Conservation (phyloP, 1,139 yeast genomes). For the Geotrichum klebahnii region DNA sequence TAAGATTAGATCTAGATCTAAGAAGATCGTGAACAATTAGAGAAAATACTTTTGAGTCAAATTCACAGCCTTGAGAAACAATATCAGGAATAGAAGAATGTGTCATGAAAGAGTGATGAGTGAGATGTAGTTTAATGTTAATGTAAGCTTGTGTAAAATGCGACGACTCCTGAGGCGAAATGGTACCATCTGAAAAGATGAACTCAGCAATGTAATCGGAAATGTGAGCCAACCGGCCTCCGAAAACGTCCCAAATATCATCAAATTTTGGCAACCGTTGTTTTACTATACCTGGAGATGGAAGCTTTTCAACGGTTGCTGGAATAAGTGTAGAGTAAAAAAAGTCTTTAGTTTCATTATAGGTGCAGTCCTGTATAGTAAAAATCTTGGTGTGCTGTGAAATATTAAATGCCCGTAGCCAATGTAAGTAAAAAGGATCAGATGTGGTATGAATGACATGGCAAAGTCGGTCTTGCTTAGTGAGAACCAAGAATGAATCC, state of each 20-base stretch:
- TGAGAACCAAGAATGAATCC: slow-evolving; percentile 25
- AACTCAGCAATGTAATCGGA: slow-evolving; percentile 25
- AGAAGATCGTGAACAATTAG: slow-evolving; percentile 13
- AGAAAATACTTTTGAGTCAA: slow-evolving; percentile 13
- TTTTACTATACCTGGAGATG: slow-evolving; percentile 25
- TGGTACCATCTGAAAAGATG: slow-evolving; percentile 24
- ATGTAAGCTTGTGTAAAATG: slow-evolving; percentile 23
- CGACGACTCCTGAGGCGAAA: slow-evolving; percentile 23
- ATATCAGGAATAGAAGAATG: slow-evolving; percentile 16
- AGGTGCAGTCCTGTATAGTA: slow-evolving; percentile 25
- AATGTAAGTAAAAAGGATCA: slow-evolving; percentile 26
- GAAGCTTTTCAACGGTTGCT: slow-evolving; percentile 22
- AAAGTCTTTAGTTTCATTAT: slow-evolving; percentile 21
- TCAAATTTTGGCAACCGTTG: slow-evolving; percentile 23
- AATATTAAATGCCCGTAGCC: slow-evolving; percentile 24
- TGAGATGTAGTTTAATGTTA: slow-evolving; percentile 19
- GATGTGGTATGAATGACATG: slow-evolving; percentile 27
- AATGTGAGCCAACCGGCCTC: slow-evolving; percentile 26
- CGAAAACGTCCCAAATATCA: slow-evolving; percentile 26
- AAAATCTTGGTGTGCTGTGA: slow-evolving; percentile 25
- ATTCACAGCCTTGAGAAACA: slow-evolving; percentile 7
- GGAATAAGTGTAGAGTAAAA: slow-evolving; percentile 22
- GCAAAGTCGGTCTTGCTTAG: slow-evolving; percentile 27
- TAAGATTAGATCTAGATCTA: background rate
- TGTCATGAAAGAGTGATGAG: slow-evolving; percentile 19